Conservation (phyloP, 1,139 yeast species). For the Debaryomyces psychrophilus region DNA sequence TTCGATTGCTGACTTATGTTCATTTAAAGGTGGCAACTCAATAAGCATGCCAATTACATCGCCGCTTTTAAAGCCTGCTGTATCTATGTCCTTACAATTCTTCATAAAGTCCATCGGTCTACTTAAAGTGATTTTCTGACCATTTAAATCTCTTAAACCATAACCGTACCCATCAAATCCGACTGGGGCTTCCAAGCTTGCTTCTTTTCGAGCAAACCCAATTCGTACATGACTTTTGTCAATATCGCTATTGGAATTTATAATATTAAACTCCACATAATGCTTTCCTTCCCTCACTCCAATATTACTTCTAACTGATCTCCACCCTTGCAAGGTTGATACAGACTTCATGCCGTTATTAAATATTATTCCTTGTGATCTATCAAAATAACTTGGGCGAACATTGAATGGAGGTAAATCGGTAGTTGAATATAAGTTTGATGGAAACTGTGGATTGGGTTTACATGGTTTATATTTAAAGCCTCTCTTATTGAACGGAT, state of each 20-base stretch:
- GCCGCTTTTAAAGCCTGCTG: slow-evolving; percentile 62
- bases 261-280: slow-evolving; percentile 73
- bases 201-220: slow-evolving; percentile 84
- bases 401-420: slow-evolving; percentile 72
- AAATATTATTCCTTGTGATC: slow-evolving; percentile 62
- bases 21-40: slow-evolving; percentile 59
- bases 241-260: slow-evolving; percentile 44
- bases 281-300: slow-evolving; percentile 78
- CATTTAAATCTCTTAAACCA: slow-evolving; percentile 81
- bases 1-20: slow-evolving; percentile 39
- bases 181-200: slow-evolving; percentile 90
- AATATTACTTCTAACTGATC: slow-evolving; percentile 75
- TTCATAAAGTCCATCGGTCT: slow-evolving; percentile 60
- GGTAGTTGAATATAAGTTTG: slow-evolving; percentile 70
- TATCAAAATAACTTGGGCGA: slow-evolving; percentile 71
- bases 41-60: slow-evolving; percentile 83
- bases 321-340: slow-evolving; percentile 74
- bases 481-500: slow-evolving; percentile 79
- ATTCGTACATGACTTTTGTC: slow-evolving; percentile 66
- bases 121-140: slow-evolving; percentile 76
- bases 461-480: slow-evolving; percentile 81
- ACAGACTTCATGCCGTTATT: slow-evolving; percentile 47
- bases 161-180: slow-evolving; percentile 96
- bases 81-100: slow-evolving; percentile 15
- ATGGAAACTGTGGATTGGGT: slow-evolving; percentile 63